These are phyloP conservation scores for Capsella bursapastoris DNA, from an alignment of 345 rosid genomes.

Conservation along the genomic window DNA sequence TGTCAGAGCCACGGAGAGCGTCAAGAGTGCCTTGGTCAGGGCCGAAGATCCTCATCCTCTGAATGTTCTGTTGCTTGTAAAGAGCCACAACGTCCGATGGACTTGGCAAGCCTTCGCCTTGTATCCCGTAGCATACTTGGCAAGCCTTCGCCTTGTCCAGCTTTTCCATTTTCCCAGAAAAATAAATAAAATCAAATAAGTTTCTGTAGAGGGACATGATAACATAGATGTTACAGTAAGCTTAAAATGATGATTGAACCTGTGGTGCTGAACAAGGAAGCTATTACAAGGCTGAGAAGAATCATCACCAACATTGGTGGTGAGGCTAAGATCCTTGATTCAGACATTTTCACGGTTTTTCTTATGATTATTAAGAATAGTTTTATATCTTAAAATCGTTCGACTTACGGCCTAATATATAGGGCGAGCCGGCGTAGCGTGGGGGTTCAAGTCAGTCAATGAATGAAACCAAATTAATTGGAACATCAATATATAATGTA, in stretches of 20 bases:
- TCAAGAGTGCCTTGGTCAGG: slow-evolving; percentile 41
- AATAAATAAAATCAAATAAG: neutral
- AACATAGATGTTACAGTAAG: neutral
- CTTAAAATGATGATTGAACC: slow-evolving; percentile 25
- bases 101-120: slow-evolving; percentile 54
- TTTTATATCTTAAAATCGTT: neutral
- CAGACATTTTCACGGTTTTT: slow-evolving; percentile 3
- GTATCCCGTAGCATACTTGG: slow-evolving; percentile 77
- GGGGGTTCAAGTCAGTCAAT: slow-evolving; percentile 12
- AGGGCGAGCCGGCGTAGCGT: slow-evolving; percentile 2
- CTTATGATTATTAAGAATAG: neutral
- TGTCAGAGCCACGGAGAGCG: slow-evolving; percentile 49
- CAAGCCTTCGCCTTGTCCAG: slow-evolving; percentile 59
- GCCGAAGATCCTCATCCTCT: slow-evolving; percentile 53
- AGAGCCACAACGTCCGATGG: slow-evolving; percentile 55
- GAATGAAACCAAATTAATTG: slow-evolving; percentile 3
- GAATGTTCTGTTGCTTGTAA: slow-evolving; percentile 50
- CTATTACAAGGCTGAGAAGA: slow-evolving; percentile 32
- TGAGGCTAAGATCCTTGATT: slow-evolving; percentile 28
- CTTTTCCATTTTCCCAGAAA: neutral
- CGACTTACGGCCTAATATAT: neutral
- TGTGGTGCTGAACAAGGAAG: slow-evolving; percentile 34
- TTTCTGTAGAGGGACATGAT: neutral
- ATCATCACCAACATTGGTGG: slow-evolving; percentile 16
- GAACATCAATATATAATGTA: neutral